A percentile compares a stretch with the other conserved stretches of the same genome.
These are phyloP conservation scores for Macrocystidia cucumis DNA, from an alignment of 1,284 basidiomycete genomes.

Conservation along the genomic window DNA sequence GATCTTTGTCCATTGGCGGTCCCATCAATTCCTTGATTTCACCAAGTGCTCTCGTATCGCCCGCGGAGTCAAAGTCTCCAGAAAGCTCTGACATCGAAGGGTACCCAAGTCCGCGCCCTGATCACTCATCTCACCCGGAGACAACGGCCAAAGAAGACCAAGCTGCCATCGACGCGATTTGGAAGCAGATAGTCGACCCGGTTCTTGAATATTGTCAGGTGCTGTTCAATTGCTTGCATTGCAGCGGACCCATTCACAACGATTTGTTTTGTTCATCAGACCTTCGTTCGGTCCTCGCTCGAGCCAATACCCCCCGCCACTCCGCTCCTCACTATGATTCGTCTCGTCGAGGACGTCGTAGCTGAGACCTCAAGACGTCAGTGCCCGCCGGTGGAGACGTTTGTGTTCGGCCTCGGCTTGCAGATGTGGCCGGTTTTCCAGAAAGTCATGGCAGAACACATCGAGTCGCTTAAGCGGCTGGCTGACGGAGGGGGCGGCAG, in stretches of 20 bases:
- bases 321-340: constrained; percentile 82
- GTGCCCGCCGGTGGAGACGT: constrained; percentile 73
- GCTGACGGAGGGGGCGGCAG: constrained; percentile 61
- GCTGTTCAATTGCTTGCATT: constrained; percentile 13
- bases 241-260: neutral
- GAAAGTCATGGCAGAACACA: constrained; percentile 78
- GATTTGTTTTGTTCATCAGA: constrained; percentile 32
- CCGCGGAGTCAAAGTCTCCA: constrained; percentile 28
- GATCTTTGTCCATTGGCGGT: constrained; percentile 23
- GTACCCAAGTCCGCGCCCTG: constrained; percentile 20
- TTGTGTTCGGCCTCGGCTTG: constrained; percentile 72
- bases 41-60: constrained; percentile 25
- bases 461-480: constrained; percentile 74
- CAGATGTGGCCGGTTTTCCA: constrained; percentile 90
- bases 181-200: constrained; percentile 90
- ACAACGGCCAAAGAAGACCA: constrained; percentile 50
- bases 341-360: constrained; percentile 75
- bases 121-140: constrained; percentile 20
- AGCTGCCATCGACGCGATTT: constrained; percentile 51
- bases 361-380: constrained; percentile 66
- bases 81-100: constrained; percentile 39
- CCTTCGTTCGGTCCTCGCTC: constrained; percentile 55
- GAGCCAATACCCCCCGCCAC: constrained; percentile 67
- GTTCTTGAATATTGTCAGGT: constrained; percentile 80
- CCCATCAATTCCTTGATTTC: constrained; percentile 29